These are phyloP conservation scores for Elongisporangium senticosum DNA, from an alignment of 352 stramenopile species.

Conservation along the genomic window DNA sequence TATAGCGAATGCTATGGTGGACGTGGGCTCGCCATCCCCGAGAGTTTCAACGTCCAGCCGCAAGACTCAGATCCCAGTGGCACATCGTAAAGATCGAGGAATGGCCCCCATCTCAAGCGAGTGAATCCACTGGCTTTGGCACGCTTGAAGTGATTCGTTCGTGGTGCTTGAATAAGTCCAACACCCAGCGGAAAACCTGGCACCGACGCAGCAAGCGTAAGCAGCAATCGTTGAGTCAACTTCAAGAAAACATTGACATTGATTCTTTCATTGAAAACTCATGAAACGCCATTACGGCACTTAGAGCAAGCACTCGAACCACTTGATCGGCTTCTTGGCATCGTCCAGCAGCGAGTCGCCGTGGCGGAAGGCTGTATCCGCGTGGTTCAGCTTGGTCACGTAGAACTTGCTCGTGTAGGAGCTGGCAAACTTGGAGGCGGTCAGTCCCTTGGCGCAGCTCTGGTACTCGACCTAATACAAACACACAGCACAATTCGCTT, in stretches of 20 bases:
- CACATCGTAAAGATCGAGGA: too few relatives aligned
- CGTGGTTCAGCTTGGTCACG: conserved; percentile 54
- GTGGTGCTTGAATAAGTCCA: background rate
- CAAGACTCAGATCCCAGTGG: too few relatives aligned
- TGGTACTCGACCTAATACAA: conserved; percentile 31
- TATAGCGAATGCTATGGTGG: too few relatives aligned
- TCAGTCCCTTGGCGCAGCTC: conserved; percentile 41
- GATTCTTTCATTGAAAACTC: background rate
- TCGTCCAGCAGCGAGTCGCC: conserved; percentile 44
- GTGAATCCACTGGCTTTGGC: too few relatives aligned
- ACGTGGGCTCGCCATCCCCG: too few relatives aligned
- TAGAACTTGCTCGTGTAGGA: conserved; percentile 48
- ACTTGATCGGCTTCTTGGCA: conserved; percentile 55
- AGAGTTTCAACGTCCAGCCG: too few relatives aligned
- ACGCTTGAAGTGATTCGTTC: background rate
- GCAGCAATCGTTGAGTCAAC: background rate
- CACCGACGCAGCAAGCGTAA: background rate
- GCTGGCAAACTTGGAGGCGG: conserved; percentile 23
- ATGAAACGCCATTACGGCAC: background rate
- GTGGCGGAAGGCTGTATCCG: conserved; percentile 56
- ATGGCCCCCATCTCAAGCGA: too few relatives aligned
- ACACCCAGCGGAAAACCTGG: background rate
- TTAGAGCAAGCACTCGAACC: conserved; percentile 68
- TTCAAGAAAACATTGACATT: background rate
- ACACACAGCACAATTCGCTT: conserved; percentile 10